Base-by-base conservation (phyloP, 2,329 filamentous ascomycete species). In the Didymella sp. region DNA sequence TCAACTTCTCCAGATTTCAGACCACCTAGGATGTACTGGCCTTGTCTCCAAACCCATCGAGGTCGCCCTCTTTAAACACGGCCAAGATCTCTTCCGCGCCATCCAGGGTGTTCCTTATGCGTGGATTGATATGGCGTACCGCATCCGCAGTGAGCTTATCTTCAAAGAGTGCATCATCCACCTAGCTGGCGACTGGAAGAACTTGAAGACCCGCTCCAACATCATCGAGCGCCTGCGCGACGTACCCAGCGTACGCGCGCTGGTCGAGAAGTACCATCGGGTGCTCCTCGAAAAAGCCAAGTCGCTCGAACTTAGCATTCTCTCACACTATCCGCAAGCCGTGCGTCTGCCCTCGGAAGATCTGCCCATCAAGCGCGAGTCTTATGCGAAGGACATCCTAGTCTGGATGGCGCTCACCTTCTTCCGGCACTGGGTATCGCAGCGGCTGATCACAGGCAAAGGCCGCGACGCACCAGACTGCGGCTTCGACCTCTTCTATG, bases 401-500 rank as follows among this genome's bases (percentile, higher is more conserved):
- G 73, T 79, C 60, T 84, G 82, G 82, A 80, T 83, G 70, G 78
- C 77, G 4, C 70, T 83, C 7, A 66, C 63, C 7, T 76, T 81
- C 47, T 79, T 81, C 66, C 77, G 79, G 0, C 78, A 84, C 64
- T 83, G 79, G 77, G 64, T 82, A 28, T 73, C 71, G 1, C 75
- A 81, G 49, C 66, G 72, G 13, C 70, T 82, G 31, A 68, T 75
- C 33, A 71, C 73, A 8, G 74, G 76, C 22, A 71, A 70, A 35
- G 80, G 77, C 11, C 71, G 73, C 33, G 66, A 67, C 35, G 73
- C 71, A 0, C 50, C 59, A 1, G 82, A 84, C 59, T 78, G 80
- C 44, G 82, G 82, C 1, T 80, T 74, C 45, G 70, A 69, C 7
- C 77, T 84, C 19, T 83, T 82, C 62, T 69, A 70, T 5, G 58